Conservation (phyloP, 192 early-diverging fungal species). For the Backusella circina region DNA sequence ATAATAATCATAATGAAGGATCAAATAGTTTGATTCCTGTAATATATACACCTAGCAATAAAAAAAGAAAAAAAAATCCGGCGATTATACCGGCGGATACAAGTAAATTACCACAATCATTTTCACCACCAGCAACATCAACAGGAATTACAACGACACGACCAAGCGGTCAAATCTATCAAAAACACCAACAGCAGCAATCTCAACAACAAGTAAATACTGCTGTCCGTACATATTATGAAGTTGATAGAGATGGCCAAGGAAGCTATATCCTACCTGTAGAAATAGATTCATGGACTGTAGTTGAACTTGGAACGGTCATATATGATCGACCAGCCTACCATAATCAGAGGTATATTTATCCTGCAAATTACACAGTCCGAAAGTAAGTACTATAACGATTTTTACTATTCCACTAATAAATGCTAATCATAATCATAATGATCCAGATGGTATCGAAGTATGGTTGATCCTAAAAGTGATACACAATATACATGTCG, state of each 20-base stretch:
- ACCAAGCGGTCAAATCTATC: not conserved
- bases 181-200: not conserved
- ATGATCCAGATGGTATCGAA: slow-evolving; percentile 44
- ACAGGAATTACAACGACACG: not conserved
- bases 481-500: slow-evolving; percentile 69
- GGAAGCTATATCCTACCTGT: slow-evolving; percentile 78
- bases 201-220: slow-evolving; percentile 12
- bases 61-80: slow-evolving; percentile 28
- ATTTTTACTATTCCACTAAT: not conserved
- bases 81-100: slow-evolving; percentile 7
- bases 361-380: slow-evolving; percentile 81
- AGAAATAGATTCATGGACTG: slow-evolving; percentile 73
- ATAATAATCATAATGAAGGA: not conserved
- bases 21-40: slow-evolving; percentile 8
- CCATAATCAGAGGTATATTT: slow-evolving; percentile 91
- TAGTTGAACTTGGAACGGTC: slow-evolving; percentile 71
- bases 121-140: not conserved
- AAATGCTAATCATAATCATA: not conserved
- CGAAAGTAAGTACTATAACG: slow-evolving; percentile 31
- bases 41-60: slow-evolving; percentile 19
- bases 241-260: slow-evolving; percentile 49
- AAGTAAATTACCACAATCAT: not conserved
- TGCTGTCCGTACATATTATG: slow-evolving; percentile 32
- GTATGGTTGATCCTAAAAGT: slow-evolving; percentile 48
- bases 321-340: slow-evolving; percentile 73